Conservation (phyloP, 148 eudicot species). For the Salicornia ramosissima region DNA sequence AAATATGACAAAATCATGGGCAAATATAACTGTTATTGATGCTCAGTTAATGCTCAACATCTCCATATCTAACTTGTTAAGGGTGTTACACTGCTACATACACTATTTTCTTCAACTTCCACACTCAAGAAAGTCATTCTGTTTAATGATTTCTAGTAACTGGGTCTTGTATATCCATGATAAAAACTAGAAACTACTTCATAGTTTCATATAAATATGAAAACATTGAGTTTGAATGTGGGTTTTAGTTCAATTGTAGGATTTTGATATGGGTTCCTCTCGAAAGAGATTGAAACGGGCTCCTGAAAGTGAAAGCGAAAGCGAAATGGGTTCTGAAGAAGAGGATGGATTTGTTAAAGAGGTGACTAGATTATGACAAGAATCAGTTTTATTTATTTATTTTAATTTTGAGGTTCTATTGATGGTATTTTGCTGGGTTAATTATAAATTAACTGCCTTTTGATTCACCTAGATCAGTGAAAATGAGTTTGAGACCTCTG, state of each 20-base stretch:
- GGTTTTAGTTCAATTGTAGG: conserved; percentile 3
- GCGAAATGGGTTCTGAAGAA: conserved; percentile 36
- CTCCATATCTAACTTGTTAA: no score
- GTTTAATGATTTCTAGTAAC: no score
- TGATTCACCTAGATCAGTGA: conserved; percentile 26
- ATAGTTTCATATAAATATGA: no score
- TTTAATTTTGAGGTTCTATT: not conserved
- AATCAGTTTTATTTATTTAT: not conserved
- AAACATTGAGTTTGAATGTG: not conserved
- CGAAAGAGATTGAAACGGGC: conserved; percentile 32
- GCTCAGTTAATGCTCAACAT: no score
- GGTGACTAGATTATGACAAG: conserved; percentile 9
- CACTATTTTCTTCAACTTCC: no score
- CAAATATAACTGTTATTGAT: no score
- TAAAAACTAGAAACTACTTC: no score
- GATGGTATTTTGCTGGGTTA: not conserved
- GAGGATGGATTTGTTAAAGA: conserved; percentile 30
- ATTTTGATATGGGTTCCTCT: conserved; percentile 25
- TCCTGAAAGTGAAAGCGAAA: conserved; percentile 36
- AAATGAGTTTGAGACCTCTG: conserved; percentile 29
- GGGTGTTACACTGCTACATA: no score
- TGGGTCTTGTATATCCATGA: no score
- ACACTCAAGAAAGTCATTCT: no score
- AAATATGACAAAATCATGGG: no score
- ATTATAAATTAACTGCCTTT: not conserved